Base-by-base conservation (phyloP, 257 asterid genomes). In the Capsicum pubescens region DNA sequence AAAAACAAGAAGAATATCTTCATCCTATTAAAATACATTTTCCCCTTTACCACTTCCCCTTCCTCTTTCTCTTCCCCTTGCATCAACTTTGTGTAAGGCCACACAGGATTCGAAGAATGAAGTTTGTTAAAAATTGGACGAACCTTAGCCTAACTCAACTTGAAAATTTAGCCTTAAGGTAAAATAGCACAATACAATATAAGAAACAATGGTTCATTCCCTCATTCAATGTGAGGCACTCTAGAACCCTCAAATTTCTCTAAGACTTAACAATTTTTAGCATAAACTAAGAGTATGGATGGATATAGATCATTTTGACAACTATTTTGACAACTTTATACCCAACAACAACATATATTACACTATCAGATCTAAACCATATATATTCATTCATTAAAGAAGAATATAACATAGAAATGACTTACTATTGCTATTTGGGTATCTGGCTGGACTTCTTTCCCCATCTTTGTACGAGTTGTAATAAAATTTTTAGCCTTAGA, bases 1-100 rank as follows among this genome's bases (percentile, higher is more conserved):
- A 26, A 71, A 44, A 71, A 46, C 79, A 46, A 71, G 58, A 17
- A 46, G 57, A 42, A 6, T 9, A 9, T 9, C 39, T 71, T 71
- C 17, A 46, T 71, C 58, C n/a, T 17, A 19, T 10, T 17, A 36
- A 5, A 71, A 46, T 71, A 12, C 39, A 10, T 71, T n/a, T 7
- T 15, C 79, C 79, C 58, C 39, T 3, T 46, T 71, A n/a, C 79
- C 79, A 6, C 79, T 71, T 17, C 58, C 79, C 16, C 79, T n/a
- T n/a, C 77, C 79, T 44, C 79, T 71, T 46, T 26, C 32, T 26
- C 32, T 26, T 26, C 32, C 32, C 32, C 32, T 26, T 26, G 79
- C 58, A n/a, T n/a, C 79, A 46, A 46, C 79, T 46, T 46, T 10
- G 0, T 58, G n/a, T 2, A n/a, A n/a, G 10, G 79, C 56, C n/a